Base-by-base conservation (phyloP, 805 yeast genomes). In the Scheffersomyces ergatensis region DNA sequence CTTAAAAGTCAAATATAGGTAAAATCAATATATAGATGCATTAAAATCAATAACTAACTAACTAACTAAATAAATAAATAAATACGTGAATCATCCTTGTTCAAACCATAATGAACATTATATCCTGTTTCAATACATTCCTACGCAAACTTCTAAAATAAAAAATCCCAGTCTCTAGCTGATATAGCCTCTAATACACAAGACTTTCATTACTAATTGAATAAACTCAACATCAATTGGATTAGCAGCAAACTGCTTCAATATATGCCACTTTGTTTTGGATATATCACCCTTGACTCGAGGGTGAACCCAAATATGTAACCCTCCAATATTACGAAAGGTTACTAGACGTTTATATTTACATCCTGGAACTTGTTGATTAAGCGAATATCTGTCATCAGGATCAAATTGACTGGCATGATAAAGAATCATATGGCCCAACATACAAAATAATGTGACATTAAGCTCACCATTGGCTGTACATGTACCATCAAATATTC, bases 351-450 rank as follows among this genome's bases (percentile, higher is more conserved):
- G 9, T 2, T 33, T 30, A 21, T 16, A 18, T 23, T n/a, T 21
- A 16, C 24, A 36, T 14, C 39, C 39, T 5, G 34, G 34, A 13
- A 20, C 13, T 12, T 15, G 11, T n/a, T 23, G n/a, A 14, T 29
- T n/a, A 14, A 29, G 32, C 11, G 32, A 29, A 14, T 15, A 9
- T 12, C 11, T 15, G 4, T 29, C 18, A 14, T 14, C 5, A 16
- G 30, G 23, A 20, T n/a, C 25, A 14, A 19, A 13, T 4, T 21
- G 8, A 20, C 19, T 17, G 8, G 33, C 38, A 17, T 17, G 18
- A 25, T 19, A 30, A 21, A 36, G 13, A 19, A 36, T 30, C 11
- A 21, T 21, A 36, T 36, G 39, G 12, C 39, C 39, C 7, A 36
- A 23, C 13, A 30, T 21, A 15, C 34, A 17, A 12, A 36, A 30